These are phyloP conservation scores for Cryptococcus sp. DNA, from an alignment of 1,284 basidiomycete genomes.

Conservation along the genomic window DNA sequence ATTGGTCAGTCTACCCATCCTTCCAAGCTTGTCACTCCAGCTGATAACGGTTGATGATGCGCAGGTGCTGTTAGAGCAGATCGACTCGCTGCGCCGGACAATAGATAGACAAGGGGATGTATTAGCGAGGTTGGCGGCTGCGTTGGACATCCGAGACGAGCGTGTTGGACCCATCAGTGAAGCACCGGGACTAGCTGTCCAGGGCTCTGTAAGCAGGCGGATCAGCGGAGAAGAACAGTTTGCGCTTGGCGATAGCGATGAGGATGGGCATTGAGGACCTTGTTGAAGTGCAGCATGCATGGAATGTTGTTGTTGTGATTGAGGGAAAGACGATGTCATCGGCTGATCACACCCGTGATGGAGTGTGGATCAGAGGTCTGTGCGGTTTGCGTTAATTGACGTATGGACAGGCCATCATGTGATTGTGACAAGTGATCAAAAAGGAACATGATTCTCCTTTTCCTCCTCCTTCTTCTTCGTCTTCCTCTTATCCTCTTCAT, in stretches of 20 bases:
- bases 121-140: conserved; percentile 26
- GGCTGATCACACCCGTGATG: too few species aligned
- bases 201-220: not conserved
- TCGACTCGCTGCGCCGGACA: conserved; percentile 43
- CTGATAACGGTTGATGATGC: not conserved
- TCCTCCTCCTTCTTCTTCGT: too few species aligned
- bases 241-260: conserved; percentile 28
- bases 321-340: too few species aligned
- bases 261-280: conserved; percentile 21
- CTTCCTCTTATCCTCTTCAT: too few species aligned
- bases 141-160: conserved; percentile 13
- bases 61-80: conserved; percentile 50
- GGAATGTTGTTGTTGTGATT: too few species aligned
- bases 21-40: not conserved
- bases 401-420: too few species aligned
- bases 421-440: too few species aligned
- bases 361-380: too few species aligned
- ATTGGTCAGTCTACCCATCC: conserved; percentile 31
- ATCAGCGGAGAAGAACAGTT: conserved; percentile 26
- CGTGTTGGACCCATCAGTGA: not conserved
- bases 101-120: conserved; percentile 50
- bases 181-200: not conserved
- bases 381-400: too few species aligned
- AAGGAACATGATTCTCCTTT: too few species aligned
- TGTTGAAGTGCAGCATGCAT: too few species aligned